phyloP scores from a whole-genome alignment of 345 rosid species.

The Carallia pectinifolia region DNA sequence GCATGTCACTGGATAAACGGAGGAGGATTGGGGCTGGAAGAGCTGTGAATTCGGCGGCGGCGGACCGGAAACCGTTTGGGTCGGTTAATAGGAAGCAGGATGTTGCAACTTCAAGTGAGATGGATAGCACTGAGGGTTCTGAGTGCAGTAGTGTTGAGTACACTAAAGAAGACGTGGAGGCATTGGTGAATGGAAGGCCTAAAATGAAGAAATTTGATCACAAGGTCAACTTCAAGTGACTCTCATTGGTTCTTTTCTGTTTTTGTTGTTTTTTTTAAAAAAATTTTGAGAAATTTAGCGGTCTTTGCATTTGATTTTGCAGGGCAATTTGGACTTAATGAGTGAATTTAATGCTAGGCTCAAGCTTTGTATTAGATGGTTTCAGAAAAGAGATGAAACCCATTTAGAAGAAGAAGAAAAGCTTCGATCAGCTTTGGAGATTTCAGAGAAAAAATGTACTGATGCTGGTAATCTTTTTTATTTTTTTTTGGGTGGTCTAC shows the following conservation, averaged over 20 bases:
- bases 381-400: conserved; percentile 55
- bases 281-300: not conserved
- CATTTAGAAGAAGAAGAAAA: conserved; percentile 55
- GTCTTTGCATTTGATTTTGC: not conserved
- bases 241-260: not conserved
- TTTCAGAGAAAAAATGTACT: conserved; percentile 47
- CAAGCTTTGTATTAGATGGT: conserved; percentile 77
- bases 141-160: conserved; percentile 49
- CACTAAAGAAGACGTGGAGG: conserved; percentile 74
- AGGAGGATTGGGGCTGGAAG: conserved; percentile 48
- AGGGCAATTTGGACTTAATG: conserved; percentile 65
- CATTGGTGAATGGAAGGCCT: conserved; percentile 64
- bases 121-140: conserved; percentile 36
- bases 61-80: conserved; percentile 50
- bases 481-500: not conserved
- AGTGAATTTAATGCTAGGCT: conserved; percentile 60
- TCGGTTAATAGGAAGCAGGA: conserved; percentile 53
- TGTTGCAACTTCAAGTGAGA: conserved; percentile 34
- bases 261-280: not conserved
- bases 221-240: conserved; percentile 45
- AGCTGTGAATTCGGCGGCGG: not conserved
- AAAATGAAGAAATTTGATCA: conserved; percentile 71
- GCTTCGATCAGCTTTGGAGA: conserved; percentile 53
- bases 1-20: conserved; percentile 64
- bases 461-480: conserved; percentile 47